phyloP scores from a whole-genome alignment of 768 basidiomycete species.

The Tremella fuciformis region DNA sequence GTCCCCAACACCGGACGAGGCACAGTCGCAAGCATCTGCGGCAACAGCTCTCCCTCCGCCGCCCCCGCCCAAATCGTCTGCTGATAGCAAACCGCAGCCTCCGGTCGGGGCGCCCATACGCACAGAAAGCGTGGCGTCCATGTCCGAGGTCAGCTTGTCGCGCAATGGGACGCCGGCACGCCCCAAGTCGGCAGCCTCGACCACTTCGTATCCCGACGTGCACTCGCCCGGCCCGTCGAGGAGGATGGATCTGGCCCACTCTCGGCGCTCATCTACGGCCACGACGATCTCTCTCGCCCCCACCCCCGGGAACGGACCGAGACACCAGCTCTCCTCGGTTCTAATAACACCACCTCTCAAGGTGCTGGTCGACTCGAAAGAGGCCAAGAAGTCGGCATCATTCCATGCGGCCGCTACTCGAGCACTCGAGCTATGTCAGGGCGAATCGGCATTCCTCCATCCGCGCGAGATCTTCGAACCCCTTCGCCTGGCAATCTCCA shows the following conservation, averaged over 20 bases:
- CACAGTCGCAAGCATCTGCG: too few species aligned
- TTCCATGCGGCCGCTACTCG: conserved; percentile 77
- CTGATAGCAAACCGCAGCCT: conserved; percentile 1
- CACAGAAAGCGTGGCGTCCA: neutral
- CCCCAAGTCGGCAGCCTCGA: conserved; percentile 1
- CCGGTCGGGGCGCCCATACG: conserved; percentile 1
- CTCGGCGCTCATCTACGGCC: conserved; percentile 37
- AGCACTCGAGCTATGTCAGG: conserved; percentile 75
- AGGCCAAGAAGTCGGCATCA: conserved; percentile 76
- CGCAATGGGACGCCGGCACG: conserved; percentile 2
- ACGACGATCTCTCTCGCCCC: conserved; percentile 41
- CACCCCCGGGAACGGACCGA: neutral
- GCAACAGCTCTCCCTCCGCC: neutral
- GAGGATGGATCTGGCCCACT: conserved; percentile 18
- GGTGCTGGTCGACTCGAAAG: conserved; percentile 78
- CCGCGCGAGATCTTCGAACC: conserved; percentile 93
- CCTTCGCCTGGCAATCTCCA: conserved; percentile 78
- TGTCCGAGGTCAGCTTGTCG: conserved; percentile 1
- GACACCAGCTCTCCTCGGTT: conserved; percentile 45
- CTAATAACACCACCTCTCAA: conserved; percentile 70
- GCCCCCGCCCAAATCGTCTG: neutral
- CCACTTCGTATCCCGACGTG: neutral
- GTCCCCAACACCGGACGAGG: too few species aligned
- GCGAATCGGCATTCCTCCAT: conserved; percentile 57
- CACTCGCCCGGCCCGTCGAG: conserved; percentile 4